Evolutionary conservation across 139 green algal species (phyloP).

Genomic region (Spirogloea muscicola): DNA sequence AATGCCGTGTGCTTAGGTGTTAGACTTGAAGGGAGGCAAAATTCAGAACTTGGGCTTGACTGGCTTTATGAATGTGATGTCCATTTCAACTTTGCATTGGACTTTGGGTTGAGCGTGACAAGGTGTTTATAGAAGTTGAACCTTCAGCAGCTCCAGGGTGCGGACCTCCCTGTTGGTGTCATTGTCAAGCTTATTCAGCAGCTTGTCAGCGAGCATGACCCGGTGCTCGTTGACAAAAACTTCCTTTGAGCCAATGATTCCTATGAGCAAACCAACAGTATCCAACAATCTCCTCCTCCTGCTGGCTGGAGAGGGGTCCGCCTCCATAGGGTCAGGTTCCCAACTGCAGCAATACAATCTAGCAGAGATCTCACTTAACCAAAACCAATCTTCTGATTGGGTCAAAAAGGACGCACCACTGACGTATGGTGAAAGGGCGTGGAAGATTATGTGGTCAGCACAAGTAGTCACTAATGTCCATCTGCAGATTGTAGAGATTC

Average conservation of each 20-base stretch:
- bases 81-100: too few relatives aligned
- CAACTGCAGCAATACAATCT: constrained; percentile 30
- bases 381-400: not conserved
- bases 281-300: constrained; percentile 49
- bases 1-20: too few relatives aligned
- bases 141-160: constrained; percentile 89
- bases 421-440: too few relatives aligned
- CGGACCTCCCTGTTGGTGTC: constrained; percentile 77
- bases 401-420: not conserved
- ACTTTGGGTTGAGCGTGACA: too few relatives aligned
- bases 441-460: too few relatives aligned
- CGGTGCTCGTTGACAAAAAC: constrained; percentile 89
- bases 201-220: constrained; percentile 71
- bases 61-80: too few relatives aligned
- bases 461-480: too few relatives aligned
- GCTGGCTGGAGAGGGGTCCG: constrained; percentile 19
- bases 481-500: too few relatives aligned
- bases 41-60: too few relatives aligned
- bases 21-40: too few relatives aligned
- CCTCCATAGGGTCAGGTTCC: constrained; percentile 50
- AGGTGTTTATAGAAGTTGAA: too few relatives aligned
- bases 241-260: constrained; percentile 73
- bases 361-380: not conserved
- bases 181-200: constrained; percentile 74
- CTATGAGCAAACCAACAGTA: constrained; percentile 73